Base-by-base conservation (phyloP, 176 grass and related monocot species). In the Oropetium thomaeum region DNA sequence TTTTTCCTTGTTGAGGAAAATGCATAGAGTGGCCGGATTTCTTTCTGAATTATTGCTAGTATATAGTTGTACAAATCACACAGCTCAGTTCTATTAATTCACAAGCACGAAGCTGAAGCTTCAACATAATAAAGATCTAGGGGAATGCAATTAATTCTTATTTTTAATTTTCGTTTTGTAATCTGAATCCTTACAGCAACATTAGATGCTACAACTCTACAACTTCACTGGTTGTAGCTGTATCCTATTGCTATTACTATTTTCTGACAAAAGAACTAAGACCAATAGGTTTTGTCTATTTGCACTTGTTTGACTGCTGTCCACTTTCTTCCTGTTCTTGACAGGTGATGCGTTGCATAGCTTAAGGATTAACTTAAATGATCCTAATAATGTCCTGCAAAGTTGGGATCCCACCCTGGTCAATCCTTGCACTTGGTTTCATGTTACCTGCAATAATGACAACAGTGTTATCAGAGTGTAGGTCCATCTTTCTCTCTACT, bases 401-500 rank as follows among this genome's bases (percentile, higher is more conserved):
- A 97, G 93, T 79, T 97, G 93, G 93, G 93, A 97, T 75, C 88
- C 90, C 39, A 97, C 93, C 69, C 72, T 97, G 69, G 93, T 97
- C 58, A 97, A 97, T 79, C 93, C 93, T 1, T 97, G 93, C 77
- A 93, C 93, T 77, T 97, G 93, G 90, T 97, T 97, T 82, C 93
- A 93, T 77, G 93, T 97, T 45, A 97, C 93, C 41, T 97, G 93
- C 74, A 97, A 97, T 19, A 97, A 90, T n/a, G 93, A 97, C 75
- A 97, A 97, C 82, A 97, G 90, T 61, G 93, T 97, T 77, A 97
- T 97, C 72, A 90, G 93, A 93, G 93, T 97, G 93, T 97, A 93
- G 47, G 93, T 80, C 63, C 31, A 70, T 74, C 67, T 88, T 38
- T 65, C 61, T 71, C 10, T 80, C 57, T 71, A 28, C 62, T 66